A percentile compares a stretch with the other conserved stretches of the same genome.
These are phyloP conservation scores for Pseudocercospora pini-densiflorae DNA, from an alignment of 2,329 filamentous ascomycete species.

Conservation along the genomic window DNA sequence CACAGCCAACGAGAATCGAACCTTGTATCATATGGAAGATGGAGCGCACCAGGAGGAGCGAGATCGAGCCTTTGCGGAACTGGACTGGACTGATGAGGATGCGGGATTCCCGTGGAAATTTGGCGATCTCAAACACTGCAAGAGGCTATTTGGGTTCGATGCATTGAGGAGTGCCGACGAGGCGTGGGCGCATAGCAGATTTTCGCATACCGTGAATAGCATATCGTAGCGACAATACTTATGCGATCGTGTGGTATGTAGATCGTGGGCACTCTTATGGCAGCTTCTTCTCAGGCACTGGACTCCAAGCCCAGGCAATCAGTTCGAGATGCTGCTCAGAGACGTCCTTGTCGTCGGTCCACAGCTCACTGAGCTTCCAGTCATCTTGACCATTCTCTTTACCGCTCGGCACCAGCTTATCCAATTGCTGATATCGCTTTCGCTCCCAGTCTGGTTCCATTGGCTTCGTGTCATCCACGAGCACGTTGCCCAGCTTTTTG, in stretches of 20 bases:
- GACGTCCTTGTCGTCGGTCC: constrained; percentile 28
- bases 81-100: constrained; percentile 15
- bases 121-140: constrained; percentile 1
- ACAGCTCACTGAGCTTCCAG: constrained; percentile 32
- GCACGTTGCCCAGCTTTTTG: constrained; percentile 37
- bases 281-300: constrained; percentile 33
- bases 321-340: constrained; percentile 32
- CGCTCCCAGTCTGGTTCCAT: constrained; percentile 37
- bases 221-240: background rate
- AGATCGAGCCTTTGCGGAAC: constrained; percentile 43
- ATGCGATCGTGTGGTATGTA: background rate
- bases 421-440: constrained; percentile 32
- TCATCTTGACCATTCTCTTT: constrained; percentile 26
- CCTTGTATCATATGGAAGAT: constrained; percentile 45
- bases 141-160: constrained; percentile 13
- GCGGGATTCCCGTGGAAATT: constrained; percentile 6
- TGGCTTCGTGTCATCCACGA: constrained; percentile 37
- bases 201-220: background rate
- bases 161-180: constrained; percentile 18
- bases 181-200: constrained; percentile 5
- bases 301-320: constrained; percentile 40
- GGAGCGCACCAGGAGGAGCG: constrained; percentile 62
- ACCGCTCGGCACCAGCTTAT: constrained; percentile 29
- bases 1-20: constrained; percentile 10
- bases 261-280: background rate